These are phyloP conservation scores for Botrytis cinerea DNA, from an alignment of 2,329 filamentous ascomycete genomes.

Conservation along the genomic window DNA sequence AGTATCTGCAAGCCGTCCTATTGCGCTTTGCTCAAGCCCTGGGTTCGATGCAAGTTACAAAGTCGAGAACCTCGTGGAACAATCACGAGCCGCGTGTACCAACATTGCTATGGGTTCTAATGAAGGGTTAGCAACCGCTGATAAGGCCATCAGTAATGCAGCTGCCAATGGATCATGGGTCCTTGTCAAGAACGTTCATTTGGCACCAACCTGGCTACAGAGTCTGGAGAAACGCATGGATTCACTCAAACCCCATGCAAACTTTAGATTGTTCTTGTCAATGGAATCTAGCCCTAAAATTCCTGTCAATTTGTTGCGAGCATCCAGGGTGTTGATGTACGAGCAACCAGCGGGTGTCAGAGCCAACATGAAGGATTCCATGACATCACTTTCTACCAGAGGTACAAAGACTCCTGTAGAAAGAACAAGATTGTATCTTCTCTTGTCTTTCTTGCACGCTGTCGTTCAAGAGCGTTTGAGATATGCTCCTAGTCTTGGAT, in stretches of 20 bases:
- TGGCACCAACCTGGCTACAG: conserved; percentile 94
- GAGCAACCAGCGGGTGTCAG: conserved; percentile 96
- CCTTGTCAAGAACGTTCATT: conserved; percentile 96
- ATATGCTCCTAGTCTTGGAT: conserved; percentile 90
- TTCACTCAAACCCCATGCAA: conserved; percentile 86
- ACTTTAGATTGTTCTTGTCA: conserved; percentile 93
- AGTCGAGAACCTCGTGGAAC: conserved; percentile 90
- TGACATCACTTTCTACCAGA: conserved; percentile 77
- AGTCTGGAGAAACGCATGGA: conserved; percentile 97
- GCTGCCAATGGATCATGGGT: conserved; percentile 94
- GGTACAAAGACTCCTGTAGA: conserved; percentile 84
- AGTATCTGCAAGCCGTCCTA: conserved; percentile 79
- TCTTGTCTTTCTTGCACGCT: conserved; percentile 92
- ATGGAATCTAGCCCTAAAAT: conserved; percentile 99
- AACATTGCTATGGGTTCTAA: conserved; percentile 99
- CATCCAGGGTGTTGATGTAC: conserved; percentile 93
- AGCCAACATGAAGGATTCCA: conserved; percentile 98
- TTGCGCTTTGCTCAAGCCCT: conserved; percentile 90
- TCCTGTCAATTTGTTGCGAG: conserved; percentile 89
- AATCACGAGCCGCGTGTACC: conserved; percentile 78
- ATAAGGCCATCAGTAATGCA: conserved; percentile 92
- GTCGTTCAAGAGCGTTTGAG: conserved; percentile 93
- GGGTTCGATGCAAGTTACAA: conserved; percentile 99
- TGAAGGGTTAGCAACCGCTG: conserved; percentile 86
- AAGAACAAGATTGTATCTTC: conserved; percentile 82